Percentiles rank a stretch among this genome's conserved stretches.
These are phyloP conservation scores for Agroathelia rolfsii DNA, from an alignment of 1,284 basidiomycete genomes.

Conservation along the genomic window DNA sequence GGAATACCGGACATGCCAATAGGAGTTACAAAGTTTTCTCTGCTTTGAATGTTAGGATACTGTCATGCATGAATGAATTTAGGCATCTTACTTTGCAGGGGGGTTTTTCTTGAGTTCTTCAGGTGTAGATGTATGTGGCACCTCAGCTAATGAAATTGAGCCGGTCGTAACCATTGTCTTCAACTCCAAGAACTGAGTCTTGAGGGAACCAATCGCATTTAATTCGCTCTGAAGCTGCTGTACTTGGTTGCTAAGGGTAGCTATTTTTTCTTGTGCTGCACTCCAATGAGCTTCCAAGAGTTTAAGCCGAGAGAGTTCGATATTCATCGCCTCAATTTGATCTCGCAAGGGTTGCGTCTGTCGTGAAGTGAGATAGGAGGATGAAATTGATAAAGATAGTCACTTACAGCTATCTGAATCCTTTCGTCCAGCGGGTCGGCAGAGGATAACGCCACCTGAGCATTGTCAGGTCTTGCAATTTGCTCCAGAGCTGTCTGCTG, in stretches of 20 bases:
- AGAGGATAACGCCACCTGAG: too few species aligned
- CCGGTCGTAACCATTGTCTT: slow-evolving; percentile 26
- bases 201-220: slow-evolving; percentile 23
- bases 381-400: not conserved
- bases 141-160: slow-evolving; percentile 28
- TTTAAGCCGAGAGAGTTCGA: slow-evolving; percentile 19
- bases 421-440: too few species aligned
- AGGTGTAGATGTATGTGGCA: too few species aligned
- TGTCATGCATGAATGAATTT: slow-evolving; percentile 26
- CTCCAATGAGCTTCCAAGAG: slow-evolving; percentile 25
- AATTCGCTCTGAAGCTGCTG: too few species aligned
- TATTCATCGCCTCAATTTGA: slow-evolving; percentile 30
- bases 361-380: slow-evolving; percentile 6
- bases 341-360: slow-evolving; percentile 47
- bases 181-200: slow-evolving; percentile 24
- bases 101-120: slow-evolving; percentile 29
- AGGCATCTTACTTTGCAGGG: slow-evolving; percentile 23
- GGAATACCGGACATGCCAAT: slow-evolving; percentile 4
- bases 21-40: not conserved
- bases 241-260: slow-evolving; percentile 8
- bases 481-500: slow-evolving; percentile 13
- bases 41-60: not conserved
- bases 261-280: slow-evolving; percentile 11
- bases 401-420: slow-evolving; percentile 35
- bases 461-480: slow-evolving; percentile 26